These are phyloP conservation scores for Vinca minor DNA, from an alignment of 257 asterid species.

Conservation along the genomic window DNA sequence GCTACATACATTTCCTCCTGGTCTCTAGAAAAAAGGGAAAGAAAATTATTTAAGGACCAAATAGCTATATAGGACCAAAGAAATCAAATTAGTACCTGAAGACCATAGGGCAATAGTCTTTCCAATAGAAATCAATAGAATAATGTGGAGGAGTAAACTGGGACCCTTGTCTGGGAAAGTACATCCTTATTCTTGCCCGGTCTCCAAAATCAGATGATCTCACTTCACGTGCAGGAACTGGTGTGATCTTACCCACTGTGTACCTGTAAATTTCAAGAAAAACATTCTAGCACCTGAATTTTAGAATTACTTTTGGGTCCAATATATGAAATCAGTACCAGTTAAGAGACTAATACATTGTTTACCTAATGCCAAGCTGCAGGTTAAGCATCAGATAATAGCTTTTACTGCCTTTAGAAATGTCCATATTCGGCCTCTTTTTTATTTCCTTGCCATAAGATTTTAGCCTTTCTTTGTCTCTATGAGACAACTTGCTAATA, in stretches of 20 bases:
- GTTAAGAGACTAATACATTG: constrained; percentile 9
- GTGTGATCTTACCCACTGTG: constrained; percentile 90
- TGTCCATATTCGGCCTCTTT: constrained; percentile 36
- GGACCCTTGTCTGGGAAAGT: constrained; percentile 83
- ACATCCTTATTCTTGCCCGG: constrained; percentile 85
- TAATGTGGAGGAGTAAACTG: constrained; percentile 81
- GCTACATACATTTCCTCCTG: background rate
- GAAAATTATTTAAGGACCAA: background rate
- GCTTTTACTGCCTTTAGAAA: constrained; percentile 63
- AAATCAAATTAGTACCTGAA: constrained; percentile 51
- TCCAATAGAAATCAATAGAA: constrained; percentile 82
- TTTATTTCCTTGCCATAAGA: constrained; percentile 50
- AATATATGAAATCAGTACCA: background rate
- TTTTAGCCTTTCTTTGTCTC: constrained; percentile 44
- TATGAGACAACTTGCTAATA: constrained; percentile 38
- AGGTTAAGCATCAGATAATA: constrained; percentile 79
- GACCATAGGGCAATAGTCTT: constrained; percentile 97
- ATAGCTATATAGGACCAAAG: background rate
- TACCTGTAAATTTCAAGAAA: constrained; percentile 67
- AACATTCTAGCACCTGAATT: background rate
- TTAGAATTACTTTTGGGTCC: background rate
- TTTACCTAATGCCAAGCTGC: constrained; percentile 95
- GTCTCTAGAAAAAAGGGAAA: background rate
- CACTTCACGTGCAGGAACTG: constrained; percentile 88
- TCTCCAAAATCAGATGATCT: constrained; percentile 82